Evolutionary conservation across 148 eudicot genomes (phyloP).

Genomic region (Rhododendron griersonianum): DNA sequence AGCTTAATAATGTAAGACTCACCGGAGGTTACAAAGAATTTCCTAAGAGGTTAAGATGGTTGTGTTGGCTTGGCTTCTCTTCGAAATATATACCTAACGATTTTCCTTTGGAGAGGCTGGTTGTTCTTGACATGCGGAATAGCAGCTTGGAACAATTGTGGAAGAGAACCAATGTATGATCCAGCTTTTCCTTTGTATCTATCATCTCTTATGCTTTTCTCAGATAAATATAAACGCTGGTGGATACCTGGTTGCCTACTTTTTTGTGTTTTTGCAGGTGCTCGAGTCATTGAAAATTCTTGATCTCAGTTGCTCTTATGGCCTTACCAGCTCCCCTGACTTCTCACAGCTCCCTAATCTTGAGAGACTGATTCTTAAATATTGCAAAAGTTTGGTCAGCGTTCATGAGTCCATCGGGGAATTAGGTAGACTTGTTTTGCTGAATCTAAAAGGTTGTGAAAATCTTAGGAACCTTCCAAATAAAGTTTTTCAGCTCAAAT

Average conservation of each 20-base stretch:
- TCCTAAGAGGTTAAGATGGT: constrained; percentile 14
- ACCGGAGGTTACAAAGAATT: constrained; percentile 8
- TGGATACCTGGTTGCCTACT: background rate
- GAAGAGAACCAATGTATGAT: constrained; percentile 10
- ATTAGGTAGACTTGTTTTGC: constrained; percentile 2
- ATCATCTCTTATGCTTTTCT: background rate
- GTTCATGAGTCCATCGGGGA: constrained; percentile 10
- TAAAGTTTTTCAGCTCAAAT: background rate
- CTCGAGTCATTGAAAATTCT: constrained; percentile 7
- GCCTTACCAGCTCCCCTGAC: background rate
- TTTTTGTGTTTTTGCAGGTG: background rate
- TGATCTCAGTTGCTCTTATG: constrained; percentile 13
- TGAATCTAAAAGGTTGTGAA: constrained; percentile 5
- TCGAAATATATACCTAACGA: constrained; percentile 1
- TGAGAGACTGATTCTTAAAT: constrained; percentile 7
- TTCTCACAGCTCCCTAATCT: constrained; percentile 12
- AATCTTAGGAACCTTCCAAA: constrained; percentile 8
- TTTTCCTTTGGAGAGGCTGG: constrained; percentile 14
- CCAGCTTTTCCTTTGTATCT: background rate
- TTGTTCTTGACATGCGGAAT: constrained; percentile 14
- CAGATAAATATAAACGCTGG: background rate
- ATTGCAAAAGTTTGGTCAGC: constrained; percentile 7
- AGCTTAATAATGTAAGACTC: constrained; percentile 5
- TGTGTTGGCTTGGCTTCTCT: constrained; percentile 22
- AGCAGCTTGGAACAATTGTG: constrained; percentile 9